These are phyloP conservation scores for Fomitopsis pinicola DNA, from an alignment of 1,284 basidiomycete genomes.

Conservation along the genomic window DNA sequence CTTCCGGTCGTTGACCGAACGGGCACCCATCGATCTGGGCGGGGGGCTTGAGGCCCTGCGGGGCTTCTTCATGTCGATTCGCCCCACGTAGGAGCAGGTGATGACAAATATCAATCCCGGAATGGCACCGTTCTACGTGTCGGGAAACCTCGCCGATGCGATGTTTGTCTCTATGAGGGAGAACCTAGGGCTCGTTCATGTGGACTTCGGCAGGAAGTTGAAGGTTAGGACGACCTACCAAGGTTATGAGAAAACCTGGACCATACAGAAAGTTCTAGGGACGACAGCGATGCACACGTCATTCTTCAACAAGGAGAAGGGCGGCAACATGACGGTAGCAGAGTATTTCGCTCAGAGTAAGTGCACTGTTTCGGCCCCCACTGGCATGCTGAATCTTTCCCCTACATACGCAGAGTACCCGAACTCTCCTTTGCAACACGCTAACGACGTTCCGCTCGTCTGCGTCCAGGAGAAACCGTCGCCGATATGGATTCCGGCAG, in stretches of 20 bases:
- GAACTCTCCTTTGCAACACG: conserved; percentile 41
- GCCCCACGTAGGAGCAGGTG: conserved; percentile 58
- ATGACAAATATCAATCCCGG: conserved; percentile 74
- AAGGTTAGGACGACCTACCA: conserved; percentile 55
- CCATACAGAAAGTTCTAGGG: conserved; percentile 41
- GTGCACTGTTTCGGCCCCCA: conserved; percentile 3
- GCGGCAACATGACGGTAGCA: conserved; percentile 49
- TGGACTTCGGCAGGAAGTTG: conserved; percentile 44
- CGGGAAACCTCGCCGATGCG: conserved; percentile 56
- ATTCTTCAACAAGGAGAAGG: conserved; percentile 51
- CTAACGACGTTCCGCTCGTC: conserved; percentile 55
- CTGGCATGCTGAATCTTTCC: background rate
- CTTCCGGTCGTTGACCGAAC: conserved; percentile 33
- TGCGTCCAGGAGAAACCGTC: conserved; percentile 46
- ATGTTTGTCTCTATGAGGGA: conserved; percentile 41
- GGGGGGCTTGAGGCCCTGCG: conserved; percentile 52
- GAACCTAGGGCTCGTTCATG: conserved; percentile 43
- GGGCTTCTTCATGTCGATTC: conserved; percentile 66
- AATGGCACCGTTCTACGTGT: conserved; percentile 66
- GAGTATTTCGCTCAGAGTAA: conserved; percentile 57
- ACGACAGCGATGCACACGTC: conserved; percentile 39
- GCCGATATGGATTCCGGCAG: conserved; percentile 53
- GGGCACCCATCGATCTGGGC: conserved; percentile 29
- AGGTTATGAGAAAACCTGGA: conserved; percentile 46
- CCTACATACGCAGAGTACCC: conserved; percentile 43